phyloP scores from a whole-genome alignment of 257 asterid genomes.

The Mitragyna speciosa region DNA sequence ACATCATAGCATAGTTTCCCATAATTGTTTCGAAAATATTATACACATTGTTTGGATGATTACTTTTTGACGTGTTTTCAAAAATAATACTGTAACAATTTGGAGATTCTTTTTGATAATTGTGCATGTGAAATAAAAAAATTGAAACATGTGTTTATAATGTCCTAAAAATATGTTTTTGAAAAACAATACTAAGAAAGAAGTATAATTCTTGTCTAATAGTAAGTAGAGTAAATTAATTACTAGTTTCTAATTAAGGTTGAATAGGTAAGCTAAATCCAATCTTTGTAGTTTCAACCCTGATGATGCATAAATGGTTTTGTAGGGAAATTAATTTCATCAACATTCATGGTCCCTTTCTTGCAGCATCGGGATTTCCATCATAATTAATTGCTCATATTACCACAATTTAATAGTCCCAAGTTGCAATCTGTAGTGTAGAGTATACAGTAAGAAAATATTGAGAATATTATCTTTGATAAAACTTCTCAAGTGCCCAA shows the following conservation, averaged over 20 bases:
- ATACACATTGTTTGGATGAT: too few relatives aligned
- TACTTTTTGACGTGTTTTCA: too few relatives aligned
- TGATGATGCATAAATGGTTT: conserved; percentile 6
- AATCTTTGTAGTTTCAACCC: conserved; percentile 18
- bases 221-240: neutral
- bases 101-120: too few relatives aligned
- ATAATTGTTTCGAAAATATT: neutral
- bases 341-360: conserved; percentile 22
- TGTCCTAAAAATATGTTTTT: too few relatives aligned
- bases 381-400: neutral
- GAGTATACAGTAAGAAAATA: neutral
- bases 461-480: conserved; percentile 26
- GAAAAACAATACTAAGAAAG: neutral
- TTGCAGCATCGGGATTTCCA: conserved; percentile 5
- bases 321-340: conserved; percentile 10
- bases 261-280: conserved; percentile 7
- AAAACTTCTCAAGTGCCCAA: conserved; percentile 25
- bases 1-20: neutral
- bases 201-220: neutral
- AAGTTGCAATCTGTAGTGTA: conserved; percentile 17
- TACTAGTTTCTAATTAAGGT: neutral
- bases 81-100: too few relatives aligned
- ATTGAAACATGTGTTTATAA: too few relatives aligned
- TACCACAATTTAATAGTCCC: conserved; percentile 2
- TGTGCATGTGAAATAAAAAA: too few relatives aligned